Evolutionary conservation across 192 early-diverging fungal genomes (phyloP), one percentile per base, ranked within the genome.

Genomic region (Fimicolochytrium jonesii): DNA sequence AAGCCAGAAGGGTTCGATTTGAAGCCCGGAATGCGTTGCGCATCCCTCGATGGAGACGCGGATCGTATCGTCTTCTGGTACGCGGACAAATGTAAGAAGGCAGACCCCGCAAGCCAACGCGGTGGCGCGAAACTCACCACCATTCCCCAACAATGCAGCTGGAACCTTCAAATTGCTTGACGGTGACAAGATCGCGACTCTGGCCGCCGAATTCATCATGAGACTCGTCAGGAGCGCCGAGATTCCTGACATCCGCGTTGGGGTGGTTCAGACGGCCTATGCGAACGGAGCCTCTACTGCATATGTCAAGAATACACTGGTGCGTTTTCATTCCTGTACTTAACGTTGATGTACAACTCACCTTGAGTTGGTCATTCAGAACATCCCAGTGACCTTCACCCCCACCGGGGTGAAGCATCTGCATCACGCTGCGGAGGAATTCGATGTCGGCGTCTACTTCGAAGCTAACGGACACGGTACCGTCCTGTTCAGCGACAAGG

Each of bases 381-480:
- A 90, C 75, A 89, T 98, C 29, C 95, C 94, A 28, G 95, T 97
- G 15, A 88, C 92, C 20, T 97, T 93, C 76, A 92, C 94, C 26
- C 80, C 89, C 42, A 99, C 97, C 6, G 97, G 97, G 59, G 97
- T 99, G 59, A 99, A 99, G 86, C 88, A 99, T 76, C 79, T 99
- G 66, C 97, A 99, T 69, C 97, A 99, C 72, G 94, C 94, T 62
- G 97, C 97, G 29, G 87, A 92, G 71, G 88, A 91, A 66, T 98
- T 92, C 75, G 92, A 95, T 73, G 87, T 98, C 61, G 97, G 97
- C 69, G 93, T 97, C 36, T 99, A 99, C 82, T 99, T 99, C 88
- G 97, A 99, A 75, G 97, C 97, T 39, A 99, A 99, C 64, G 97
- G 97, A 56, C 97, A 99, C 71, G 97, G 97, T 51, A 99, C 97